phyloP scores from a whole-genome alignment of 2,329 filamentous ascomycete genomes.

The Hypoxylon sp. region DNA sequence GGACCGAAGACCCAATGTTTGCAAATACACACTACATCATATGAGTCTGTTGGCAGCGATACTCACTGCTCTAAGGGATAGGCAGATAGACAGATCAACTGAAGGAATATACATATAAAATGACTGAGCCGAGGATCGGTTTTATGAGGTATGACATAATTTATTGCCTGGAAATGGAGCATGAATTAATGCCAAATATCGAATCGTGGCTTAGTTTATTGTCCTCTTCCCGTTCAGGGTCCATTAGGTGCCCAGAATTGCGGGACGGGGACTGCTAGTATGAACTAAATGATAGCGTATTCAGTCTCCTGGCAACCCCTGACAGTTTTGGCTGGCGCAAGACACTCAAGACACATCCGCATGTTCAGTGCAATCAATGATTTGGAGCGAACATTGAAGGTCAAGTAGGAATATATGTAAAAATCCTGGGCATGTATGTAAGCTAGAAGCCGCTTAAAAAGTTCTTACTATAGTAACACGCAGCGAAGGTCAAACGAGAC shows the following conservation, averaged over 20 bases:
- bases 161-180: slow-evolving; percentile 17
- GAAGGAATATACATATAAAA: slow-evolving; percentile 1
- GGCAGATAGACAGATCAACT: neutral
- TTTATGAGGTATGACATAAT: slow-evolving; percentile 20
- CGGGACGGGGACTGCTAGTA: slow-evolving; percentile 11
- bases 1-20: neutral
- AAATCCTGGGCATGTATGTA: neutral
- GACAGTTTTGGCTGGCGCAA: neutral
- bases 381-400: neutral
- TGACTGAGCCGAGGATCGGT: neutral
- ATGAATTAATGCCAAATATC: slow-evolving; percentile 14
- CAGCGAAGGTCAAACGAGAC: slow-evolving; percentile 6
- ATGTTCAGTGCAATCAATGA: slow-evolving; percentile 15
- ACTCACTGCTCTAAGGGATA: neutral
- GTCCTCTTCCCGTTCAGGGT: slow-evolving; percentile 2
- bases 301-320: neutral
- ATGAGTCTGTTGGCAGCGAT: neutral
- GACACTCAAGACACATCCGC: slow-evolving; percentile 24
- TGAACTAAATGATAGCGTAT: slow-evolving; percentile 2
- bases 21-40: neutral
- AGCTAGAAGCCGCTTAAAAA: neutral
- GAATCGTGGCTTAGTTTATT: slow-evolving; percentile 8
- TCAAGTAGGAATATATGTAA: neutral
- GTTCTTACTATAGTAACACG: slow-evolving; percentile 7
- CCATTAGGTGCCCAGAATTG: slow-evolving; percentile 8